Base-by-base conservation (phyloP, 2,329 filamentous ascomycete species). In the Colletotrichum salicis region DNA sequence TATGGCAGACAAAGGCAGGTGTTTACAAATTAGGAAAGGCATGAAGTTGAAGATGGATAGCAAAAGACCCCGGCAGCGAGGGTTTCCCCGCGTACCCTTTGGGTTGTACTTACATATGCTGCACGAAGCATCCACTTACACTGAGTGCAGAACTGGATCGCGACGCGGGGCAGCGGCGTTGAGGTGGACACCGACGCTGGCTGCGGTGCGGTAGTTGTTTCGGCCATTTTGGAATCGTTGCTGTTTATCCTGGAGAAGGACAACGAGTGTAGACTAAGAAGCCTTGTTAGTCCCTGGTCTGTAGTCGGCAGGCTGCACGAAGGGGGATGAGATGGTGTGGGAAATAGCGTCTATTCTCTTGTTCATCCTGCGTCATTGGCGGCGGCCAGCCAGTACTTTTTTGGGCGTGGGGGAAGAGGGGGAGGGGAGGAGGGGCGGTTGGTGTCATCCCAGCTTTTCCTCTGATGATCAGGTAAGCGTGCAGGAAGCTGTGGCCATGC, bases 61-160 rank as follows among this genome's bases (percentile, higher is more conserved):
- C 59, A 11, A 35, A 22, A 27, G 55, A 52, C 52, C 64, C 37
- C 37, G 37, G 37, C 5, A 41, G 37, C 54, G 41, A 61, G 55
- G 37, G 13, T 19, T n/a, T 12, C 29, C 4, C 19, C 19, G 10
- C 19, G 15, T 48, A 7, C 22, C 29, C 19, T 27, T 41, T 41
- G 29, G 33, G 15, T n/a, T 58, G 56, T 56, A 82, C 88, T 76
- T 88, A 96, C 94, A 82, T 96, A 97, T 76, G 94, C 93, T 45
- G 94, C 94, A 72, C 94, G 86, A 12, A 97, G 84, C 89, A 96
- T 94, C 94, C 95, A 97, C 84, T 94, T 93, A 83, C 95, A 98
- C 83, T 97, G 94, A 0, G 94, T 97, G 84, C 95, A 98, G 84
- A 94, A 98, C 76, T 92, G 90, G 78, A 98, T 97, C n/a, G 92